A percentile compares a stretch with the other conserved stretches of the same genome.
phyloP scores from a whole-genome alignment of 768 basidiomycete species.

The Filobasidium floriforme region DNA sequence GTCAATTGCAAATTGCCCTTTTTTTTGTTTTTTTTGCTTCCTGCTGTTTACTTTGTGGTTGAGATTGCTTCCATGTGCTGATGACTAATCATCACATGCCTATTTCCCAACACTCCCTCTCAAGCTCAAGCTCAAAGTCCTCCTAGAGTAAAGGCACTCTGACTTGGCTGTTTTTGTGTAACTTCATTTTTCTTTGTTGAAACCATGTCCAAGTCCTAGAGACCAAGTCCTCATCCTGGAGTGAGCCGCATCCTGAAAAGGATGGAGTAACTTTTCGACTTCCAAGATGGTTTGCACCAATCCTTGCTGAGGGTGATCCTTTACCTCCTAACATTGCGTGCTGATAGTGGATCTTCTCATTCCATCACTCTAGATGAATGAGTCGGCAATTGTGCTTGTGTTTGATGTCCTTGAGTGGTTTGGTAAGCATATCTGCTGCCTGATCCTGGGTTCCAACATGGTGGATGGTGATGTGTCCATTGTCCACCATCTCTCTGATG shows the following conservation, averaged over 20 bases:
- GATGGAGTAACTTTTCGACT: slow-evolving; percentile 4
- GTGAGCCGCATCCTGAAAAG: slow-evolving; percentile 1
- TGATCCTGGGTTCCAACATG: neutral
- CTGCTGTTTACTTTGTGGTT: too few relatives aligned
- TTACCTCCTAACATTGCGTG: neutral
- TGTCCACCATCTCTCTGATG: slow-evolving; percentile 39
- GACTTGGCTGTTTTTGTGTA: too few relatives aligned
- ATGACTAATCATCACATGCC: too few relatives aligned
- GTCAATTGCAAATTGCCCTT: too few relatives aligned
- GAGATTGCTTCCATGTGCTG: too few relatives aligned
- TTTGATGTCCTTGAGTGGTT: slow-evolving; percentile 1
- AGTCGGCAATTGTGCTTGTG: slow-evolving; percentile 1
- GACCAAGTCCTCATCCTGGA: neutral
- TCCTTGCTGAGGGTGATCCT: slow-evolving; percentile 2
- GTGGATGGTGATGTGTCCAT: neutral
- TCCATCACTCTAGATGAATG: slow-evolving; percentile 1
- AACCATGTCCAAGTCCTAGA: neutral
- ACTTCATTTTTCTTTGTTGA: too few relatives aligned
- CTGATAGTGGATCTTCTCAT: neutral
- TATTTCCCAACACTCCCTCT: too few relatives aligned
- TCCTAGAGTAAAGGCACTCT: too few relatives aligned
- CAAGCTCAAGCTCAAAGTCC: too few relatives aligned
- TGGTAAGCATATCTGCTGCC: slow-evolving; percentile 3
- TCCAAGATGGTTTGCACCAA: slow-evolving; percentile 2
- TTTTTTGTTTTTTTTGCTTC: too few relatives aligned